A percentile compares a stretch with the other conserved stretches of the same genome.
Conservation (phyloP, 129 eudicot genomes). For the Erigeron canadensis region DNA sequence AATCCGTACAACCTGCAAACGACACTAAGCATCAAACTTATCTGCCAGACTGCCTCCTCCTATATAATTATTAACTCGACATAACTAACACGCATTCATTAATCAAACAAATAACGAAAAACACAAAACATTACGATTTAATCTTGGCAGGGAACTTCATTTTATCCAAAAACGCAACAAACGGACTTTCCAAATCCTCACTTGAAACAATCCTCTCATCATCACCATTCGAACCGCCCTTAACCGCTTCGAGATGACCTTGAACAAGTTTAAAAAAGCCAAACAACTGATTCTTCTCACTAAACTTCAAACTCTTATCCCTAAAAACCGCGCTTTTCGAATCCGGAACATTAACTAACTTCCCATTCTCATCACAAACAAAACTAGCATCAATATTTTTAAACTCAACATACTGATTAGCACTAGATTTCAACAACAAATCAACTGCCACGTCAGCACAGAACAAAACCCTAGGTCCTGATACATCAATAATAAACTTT, state of each 20-base stretch:
- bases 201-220: slow-evolving; percentile 43
- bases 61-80: too few relatives aligned
- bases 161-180: slow-evolving; percentile 58
- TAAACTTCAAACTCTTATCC: slow-evolving; percentile 42
- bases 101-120: too few relatives aligned
- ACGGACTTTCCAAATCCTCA: slow-evolving; percentile 82
- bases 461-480: slow-evolving; percentile 86
- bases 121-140: slow-evolving; percentile 55
- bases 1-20: background rate
- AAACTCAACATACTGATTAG: slow-evolving; percentile 85
- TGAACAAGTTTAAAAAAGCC: slow-evolving; percentile 78
- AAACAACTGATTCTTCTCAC: slow-evolving; percentile 82
- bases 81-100: too few relatives aligned
- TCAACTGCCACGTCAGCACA: slow-evolving; percentile 72
- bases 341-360: slow-evolving; percentile 69
- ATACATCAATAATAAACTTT: slow-evolving; percentile 57
- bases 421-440: slow-evolving; percentile 59
- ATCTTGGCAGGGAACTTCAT: slow-evolving; percentile 63
- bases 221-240: slow-evolving; percentile 20
- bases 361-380: slow-evolving; percentile 44
- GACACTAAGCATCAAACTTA: background rate
- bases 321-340: slow-evolving; percentile 79
- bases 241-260: slow-evolving; percentile 46
- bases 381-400: slow-evolving; percentile 65
- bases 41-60: too few relatives aligned